A percentile compares a stretch with the other conserved stretches of the same genome.
phyloP scores from a whole-genome alignment of 805 yeast genomes.

The Groenewaldozyma tartarivorans region DNA sequence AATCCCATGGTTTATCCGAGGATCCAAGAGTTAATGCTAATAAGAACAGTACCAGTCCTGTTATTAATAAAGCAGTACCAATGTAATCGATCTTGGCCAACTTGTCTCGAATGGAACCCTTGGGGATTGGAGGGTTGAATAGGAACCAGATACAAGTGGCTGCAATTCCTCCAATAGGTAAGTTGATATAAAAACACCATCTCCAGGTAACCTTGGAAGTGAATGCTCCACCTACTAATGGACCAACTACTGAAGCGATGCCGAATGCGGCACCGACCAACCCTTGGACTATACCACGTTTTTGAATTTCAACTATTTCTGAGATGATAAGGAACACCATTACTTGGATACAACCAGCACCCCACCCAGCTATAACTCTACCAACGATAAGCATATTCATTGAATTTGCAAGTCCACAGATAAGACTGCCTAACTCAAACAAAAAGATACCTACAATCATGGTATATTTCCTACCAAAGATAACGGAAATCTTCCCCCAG shows the following conservation, averaged over 20 bases:
- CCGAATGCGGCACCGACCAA: constrained; percentile 31
- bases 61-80: constrained; percentile 34
- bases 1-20: constrained; percentile 38
- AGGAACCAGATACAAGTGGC: constrained; percentile 18
- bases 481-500: constrained; percentile 54
- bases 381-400: constrained; percentile 63
- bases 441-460: constrained; percentile 31
- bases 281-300: constrained; percentile 77
- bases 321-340: constrained; percentile 66
- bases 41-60: constrained; percentile 35
- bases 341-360: constrained; percentile 80
- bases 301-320: constrained; percentile 66
- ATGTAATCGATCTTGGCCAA: constrained; percentile 41
- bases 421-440: constrained; percentile 33
- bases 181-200: constrained; percentile 40
- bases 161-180: constrained; percentile 32
- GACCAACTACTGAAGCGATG: constrained; percentile 40
- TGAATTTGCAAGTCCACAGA: constrained; percentile 32
- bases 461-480: constrained; percentile 30
- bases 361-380: constrained; percentile 73
- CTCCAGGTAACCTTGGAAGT: constrained; percentile 41
- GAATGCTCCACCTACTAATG: constrained; percentile 46
- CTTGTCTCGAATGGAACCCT: constrained; percentile 32
- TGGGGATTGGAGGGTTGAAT: constrained; percentile 31
- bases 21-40: constrained; percentile 49